Percentiles rank a stretch among this genome's conserved stretches.
Evolutionary conservation across 164 flowering plant genomes (phyloP).

Genomic region (Malania oleifera): DNA sequence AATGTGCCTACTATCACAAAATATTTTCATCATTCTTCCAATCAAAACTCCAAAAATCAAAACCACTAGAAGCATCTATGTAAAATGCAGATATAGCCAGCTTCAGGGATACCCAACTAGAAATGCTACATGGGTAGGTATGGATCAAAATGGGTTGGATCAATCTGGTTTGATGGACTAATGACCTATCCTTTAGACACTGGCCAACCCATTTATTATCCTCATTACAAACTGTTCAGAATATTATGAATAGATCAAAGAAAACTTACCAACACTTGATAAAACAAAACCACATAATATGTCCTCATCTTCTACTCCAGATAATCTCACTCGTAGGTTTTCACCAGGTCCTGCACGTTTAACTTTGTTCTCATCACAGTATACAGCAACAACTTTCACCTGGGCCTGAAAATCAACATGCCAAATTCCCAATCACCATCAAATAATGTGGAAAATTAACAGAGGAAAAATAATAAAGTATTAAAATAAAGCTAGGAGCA

Average conservation of each 20-base stretch:
- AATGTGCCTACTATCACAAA: too few relatives aligned
- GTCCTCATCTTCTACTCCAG: constrained; percentile 94
- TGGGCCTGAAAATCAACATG: constrained; percentile 45
- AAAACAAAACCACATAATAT: constrained; percentile 81
- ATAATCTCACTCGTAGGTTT: constrained; percentile 71
- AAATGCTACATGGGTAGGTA: too few relatives aligned
- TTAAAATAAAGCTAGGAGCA: constrained; percentile 9
- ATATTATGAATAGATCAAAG: background rate
- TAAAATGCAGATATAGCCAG: too few relatives aligned
- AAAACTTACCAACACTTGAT: constrained; percentile 59
- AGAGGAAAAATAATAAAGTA: background rate
- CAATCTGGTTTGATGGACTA: too few relatives aligned
- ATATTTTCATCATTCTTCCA: too few relatives aligned
- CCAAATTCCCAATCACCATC: background rate
- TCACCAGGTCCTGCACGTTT: constrained; percentile 87
- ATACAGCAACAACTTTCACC: constrained; percentile 75
- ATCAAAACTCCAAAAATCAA: too few relatives aligned
- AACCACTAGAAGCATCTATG: too few relatives aligned
- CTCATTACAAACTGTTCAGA: background rate
- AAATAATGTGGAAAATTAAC: background rate
- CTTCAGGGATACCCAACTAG: too few relatives aligned
- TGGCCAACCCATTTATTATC: too few relatives aligned
- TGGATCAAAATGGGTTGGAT: too few relatives aligned
- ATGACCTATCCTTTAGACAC: too few relatives aligned
- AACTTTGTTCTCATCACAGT: constrained; percentile 72